Percentiles rank a stretch among this genome's conserved stretches.
These are phyloP conservation scores for Stachybotrys echinatus DNA, from an alignment of 2,329 filamentous ascomycete genomes.

Conservation along the genomic window DNA sequence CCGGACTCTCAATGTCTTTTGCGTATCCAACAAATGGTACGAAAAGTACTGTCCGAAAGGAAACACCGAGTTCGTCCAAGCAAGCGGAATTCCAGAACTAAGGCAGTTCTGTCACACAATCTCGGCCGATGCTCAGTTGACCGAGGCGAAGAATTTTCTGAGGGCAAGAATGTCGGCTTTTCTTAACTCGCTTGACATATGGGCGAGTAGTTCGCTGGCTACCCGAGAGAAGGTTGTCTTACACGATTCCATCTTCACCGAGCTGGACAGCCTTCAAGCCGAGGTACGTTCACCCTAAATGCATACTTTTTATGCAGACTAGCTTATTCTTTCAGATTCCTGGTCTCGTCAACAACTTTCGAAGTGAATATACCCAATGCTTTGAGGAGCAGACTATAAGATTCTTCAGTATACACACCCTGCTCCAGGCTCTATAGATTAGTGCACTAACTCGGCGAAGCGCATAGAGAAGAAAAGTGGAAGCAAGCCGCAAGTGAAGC, in stretches of 20 bases:
- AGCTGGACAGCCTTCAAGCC: neutral
- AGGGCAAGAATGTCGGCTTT: conserved; percentile 16
- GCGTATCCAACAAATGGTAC: conserved; percentile 27
- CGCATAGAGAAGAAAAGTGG: conserved; percentile 9
- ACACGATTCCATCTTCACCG: neutral
- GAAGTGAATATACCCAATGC: conserved; percentile 6
- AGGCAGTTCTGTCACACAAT: conserved; percentile 25
- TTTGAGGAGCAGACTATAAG: conserved; percentile 10
- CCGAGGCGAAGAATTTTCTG: conserved; percentile 22
- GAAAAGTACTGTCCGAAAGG: conserved; percentile 23
- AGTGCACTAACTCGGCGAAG: conserved; percentile 1
- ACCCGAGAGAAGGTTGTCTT: neutral
- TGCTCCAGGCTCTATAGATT: neutral
- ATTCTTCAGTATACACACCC: conserved; percentile 8
- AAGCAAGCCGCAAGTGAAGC: conserved; percentile 10
- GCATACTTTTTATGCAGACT: too few species aligned
- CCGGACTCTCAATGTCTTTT: conserved; percentile 23
- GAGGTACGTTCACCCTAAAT: conserved; percentile 5
- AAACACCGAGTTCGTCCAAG: conserved; percentile 16
- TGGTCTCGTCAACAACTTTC: neutral
- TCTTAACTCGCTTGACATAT: conserved; percentile 21
- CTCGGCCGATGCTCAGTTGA: conserved; percentile 24
- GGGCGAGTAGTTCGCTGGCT: conserved; percentile 10
- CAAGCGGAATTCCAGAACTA: conserved; percentile 24
- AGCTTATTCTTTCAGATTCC: conserved; percentile 6